phyloP scores from a whole-genome alignment of 208 protist genomes.

The Angomonas ambiguus region DNA sequence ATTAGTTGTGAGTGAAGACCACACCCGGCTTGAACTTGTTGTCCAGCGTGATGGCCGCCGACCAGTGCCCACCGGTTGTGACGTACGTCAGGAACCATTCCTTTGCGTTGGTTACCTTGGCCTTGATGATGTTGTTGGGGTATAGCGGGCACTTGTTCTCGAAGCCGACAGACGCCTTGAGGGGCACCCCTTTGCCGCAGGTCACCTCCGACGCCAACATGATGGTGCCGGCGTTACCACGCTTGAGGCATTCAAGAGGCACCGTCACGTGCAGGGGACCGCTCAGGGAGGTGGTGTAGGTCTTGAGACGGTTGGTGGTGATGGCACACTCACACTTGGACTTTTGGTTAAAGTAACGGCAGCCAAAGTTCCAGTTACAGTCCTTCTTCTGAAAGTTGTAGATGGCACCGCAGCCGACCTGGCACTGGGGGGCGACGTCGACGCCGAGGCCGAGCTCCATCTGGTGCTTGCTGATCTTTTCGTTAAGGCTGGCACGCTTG shows the following conservation, averaged over 20 bases:
- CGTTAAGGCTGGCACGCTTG: slow-evolving; percentile 51
- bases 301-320: slow-evolving; percentile 42
- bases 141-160: slow-evolving; percentile 50
- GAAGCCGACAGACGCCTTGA: slow-evolving; percentile 31
- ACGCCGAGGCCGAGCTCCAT: slow-evolving; percentile 60
- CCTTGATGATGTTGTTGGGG: slow-evolving; percentile 69
- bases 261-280: slow-evolving; percentile 30
- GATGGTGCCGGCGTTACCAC: slow-evolving; percentile 25
- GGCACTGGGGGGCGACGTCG: slow-evolving; percentile 40
- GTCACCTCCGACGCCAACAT: slow-evolving; percentile 37
- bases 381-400: slow-evolving; percentile 50
- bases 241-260: slow-evolving; percentile 10
- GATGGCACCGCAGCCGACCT: slow-evolving; percentile 52
- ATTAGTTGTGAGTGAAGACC: slow-evolving; percentile 62
- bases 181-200: slow-evolving; percentile 31
- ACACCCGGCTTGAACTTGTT: slow-evolving; percentile 57
- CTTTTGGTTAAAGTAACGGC: slow-evolving; percentile 36
- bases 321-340: slow-evolving; percentile 39
- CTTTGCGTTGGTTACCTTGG: slow-evolving; percentile 45
- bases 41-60: slow-evolving; percentile 54
- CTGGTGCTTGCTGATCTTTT: slow-evolving; percentile 52
- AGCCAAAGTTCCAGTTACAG: slow-evolving; percentile 63
- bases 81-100: slow-evolving; percentile 69
- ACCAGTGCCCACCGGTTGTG: slow-evolving; percentile 63
- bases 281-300: slow-evolving; percentile 45